Percentiles rank a stretch among this genome's conserved stretches.
phyloP scores from a whole-genome alignment of 305 asterid species.

The Fraxinus baroniana region DNA sequence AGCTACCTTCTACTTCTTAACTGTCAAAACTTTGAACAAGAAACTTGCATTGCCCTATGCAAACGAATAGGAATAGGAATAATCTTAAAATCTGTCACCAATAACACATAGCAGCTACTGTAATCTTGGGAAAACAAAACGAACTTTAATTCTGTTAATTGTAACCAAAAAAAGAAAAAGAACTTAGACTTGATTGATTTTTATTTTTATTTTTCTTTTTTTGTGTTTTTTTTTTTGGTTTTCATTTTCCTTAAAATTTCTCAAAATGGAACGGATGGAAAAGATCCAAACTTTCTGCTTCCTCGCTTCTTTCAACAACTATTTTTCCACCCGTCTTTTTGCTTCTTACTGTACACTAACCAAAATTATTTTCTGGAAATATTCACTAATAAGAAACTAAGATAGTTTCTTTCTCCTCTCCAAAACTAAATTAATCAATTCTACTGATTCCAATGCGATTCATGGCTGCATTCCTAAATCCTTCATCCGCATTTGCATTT shows the following conservation, averaged over 20 bases:
- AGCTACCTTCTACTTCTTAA: neutral
- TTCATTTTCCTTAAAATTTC: conserved; percentile 9
- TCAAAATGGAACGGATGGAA: conserved; percentile 3
- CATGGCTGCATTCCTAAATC: conserved; percentile 59
- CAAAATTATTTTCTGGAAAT: conserved; percentile 21
- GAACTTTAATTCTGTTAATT: conserved; percentile 2
- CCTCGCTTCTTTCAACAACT: neutral
- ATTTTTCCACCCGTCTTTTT: conserved; percentile 4
- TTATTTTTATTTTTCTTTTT: too few relatives aligned
- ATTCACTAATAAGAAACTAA: conserved; percentile 41
- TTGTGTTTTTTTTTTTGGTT: neutral
- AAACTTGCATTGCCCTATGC: neutral
- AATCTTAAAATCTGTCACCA: conserved; percentile 28
- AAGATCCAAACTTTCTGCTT: conserved; percentile 12
- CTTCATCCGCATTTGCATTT: conserved; percentile 53
- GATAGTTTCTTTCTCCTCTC: conserved; percentile 39
- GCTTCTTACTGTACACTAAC: conserved; percentile 35
- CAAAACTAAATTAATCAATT: conserved; percentile 38
- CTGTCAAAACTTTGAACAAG: conserved; percentile 4
- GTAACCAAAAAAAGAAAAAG: neutral
- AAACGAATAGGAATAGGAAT: conserved; percentile 21
- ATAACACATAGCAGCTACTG: conserved; percentile 8
- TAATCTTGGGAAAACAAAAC: conserved; percentile 10
- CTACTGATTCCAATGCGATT: conserved; percentile 63
- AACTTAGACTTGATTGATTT: conserved; percentile 1